A percentile compares a stretch with the other conserved stretches of the same genome.
These are phyloP conservation scores for Centaurea solstitialis DNA, from an alignment of 129 eudicot genomes.

Conservation along the genomic window DNA sequence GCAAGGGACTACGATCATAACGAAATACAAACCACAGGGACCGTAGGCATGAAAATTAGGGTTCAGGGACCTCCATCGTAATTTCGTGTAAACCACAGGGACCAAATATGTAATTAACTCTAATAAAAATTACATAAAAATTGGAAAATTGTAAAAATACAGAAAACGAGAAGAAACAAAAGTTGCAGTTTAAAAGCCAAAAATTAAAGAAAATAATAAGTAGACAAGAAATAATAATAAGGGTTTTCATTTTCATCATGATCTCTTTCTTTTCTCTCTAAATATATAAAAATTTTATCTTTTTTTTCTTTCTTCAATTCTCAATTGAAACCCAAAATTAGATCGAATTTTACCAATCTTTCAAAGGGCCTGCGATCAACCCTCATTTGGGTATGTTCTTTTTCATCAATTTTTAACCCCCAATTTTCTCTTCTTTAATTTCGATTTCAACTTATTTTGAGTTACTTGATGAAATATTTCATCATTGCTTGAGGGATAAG, in stretches of 20 bases:
- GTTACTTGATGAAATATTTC: slow-evolving; percentile 24
- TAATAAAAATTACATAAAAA: slow-evolving; percentile 16
- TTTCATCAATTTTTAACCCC: slow-evolving; percentile 1
- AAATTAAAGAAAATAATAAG: slow-evolving; percentile 38
- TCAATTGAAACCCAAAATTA: background rate
- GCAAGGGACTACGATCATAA: too few species aligned
- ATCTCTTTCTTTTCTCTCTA: slow-evolving; percentile 33
- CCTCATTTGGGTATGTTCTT: slow-evolving; percentile 38
- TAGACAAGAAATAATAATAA: slow-evolving; percentile 22
- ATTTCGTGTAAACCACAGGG: too few species aligned
- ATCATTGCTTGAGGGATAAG: slow-evolving; percentile 28
- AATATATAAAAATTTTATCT: slow-evolving; percentile 25
- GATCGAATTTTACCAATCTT: slow-evolving; percentile 20
- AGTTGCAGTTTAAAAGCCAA: slow-evolving; percentile 47
- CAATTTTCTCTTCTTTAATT: too few species aligned
- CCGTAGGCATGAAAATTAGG: too few species aligned
- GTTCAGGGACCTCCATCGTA: too few species aligned
- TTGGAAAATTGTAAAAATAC: slow-evolving; percentile 21
- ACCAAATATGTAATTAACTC: too few species aligned
- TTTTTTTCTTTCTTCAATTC: too few species aligned
- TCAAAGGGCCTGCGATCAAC: slow-evolving; percentile 35
- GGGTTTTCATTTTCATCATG: slow-evolving; percentile 42
- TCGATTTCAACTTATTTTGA: slow-evolving; percentile 24
- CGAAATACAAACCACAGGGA: too few species aligned
- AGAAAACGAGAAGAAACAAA: slow-evolving; percentile 36